A percentile compares a stretch with the other conserved stretches of the same genome.
These are phyloP conservation scores for Coelastrella sp. DNA, from an alignment of 139 green algal genomes.

Conservation along the genomic window DNA sequence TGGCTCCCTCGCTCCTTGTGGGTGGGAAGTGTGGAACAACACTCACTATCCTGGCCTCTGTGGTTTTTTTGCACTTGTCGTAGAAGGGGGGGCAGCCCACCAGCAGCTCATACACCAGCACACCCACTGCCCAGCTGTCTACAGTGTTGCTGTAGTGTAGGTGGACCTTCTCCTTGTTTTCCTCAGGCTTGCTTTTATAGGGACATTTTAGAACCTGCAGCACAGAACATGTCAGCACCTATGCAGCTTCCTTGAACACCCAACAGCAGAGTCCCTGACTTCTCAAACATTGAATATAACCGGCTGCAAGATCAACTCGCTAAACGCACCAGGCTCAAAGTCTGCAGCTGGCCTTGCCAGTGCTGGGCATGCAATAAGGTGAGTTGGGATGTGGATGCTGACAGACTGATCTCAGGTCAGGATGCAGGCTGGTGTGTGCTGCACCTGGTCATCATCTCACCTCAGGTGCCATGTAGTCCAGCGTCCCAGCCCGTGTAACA, in stretches of 20 bases:
- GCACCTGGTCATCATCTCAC: constrained; percentile 35
- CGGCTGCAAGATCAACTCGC: too few relatives aligned
- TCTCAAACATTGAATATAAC: too few relatives aligned
- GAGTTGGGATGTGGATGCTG: too few relatives aligned
- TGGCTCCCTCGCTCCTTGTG: constrained; percentile 46
- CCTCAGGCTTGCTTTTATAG: constrained; percentile 75
- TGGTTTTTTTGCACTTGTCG: constrained; percentile 64
- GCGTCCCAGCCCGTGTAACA: constrained; percentile 74
- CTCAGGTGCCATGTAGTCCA: constrained; percentile 72
- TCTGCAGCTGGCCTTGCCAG: too few relatives aligned
- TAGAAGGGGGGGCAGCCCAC: constrained; percentile 85
- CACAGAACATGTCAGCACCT: too few relatives aligned
- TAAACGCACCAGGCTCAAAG: too few relatives aligned
- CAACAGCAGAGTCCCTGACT: too few relatives aligned
- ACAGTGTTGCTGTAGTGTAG: constrained; percentile 73
- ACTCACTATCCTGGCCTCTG: constrained; percentile 62
- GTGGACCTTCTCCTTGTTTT: constrained; percentile 76
- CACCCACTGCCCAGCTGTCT: constrained; percentile 90
- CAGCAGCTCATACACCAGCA: constrained; percentile 90
- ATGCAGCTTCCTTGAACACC: too few relatives aligned
- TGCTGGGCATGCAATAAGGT: too few relatives aligned
- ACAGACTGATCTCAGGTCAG: too few relatives aligned
- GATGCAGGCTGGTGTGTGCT: neutral
- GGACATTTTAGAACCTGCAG: constrained; percentile 70
- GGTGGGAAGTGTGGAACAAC: constrained; percentile 50